Conservation (phyloP, 768 basidiomycete genomes). For the Mycena olivaceomarginata region DNA sequence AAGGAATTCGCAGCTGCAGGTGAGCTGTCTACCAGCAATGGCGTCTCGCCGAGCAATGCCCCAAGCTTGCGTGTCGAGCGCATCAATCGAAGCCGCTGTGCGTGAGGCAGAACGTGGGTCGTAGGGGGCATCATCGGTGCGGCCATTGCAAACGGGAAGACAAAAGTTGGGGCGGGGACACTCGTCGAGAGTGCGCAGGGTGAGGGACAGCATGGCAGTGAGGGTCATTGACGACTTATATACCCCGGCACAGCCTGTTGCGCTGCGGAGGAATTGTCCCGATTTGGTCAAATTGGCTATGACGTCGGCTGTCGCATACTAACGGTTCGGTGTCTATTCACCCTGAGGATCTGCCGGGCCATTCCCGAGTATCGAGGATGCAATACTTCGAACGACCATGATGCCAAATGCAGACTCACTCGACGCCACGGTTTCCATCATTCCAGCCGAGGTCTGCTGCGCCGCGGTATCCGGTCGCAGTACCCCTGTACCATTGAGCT, state of each 20-base stretch:
- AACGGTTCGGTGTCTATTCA: not conserved
- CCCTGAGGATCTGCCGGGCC: not conserved
- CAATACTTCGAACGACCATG: too few species aligned
- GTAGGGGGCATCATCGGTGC: slow-evolving; percentile 54
- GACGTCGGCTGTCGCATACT: not conserved
- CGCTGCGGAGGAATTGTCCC: not conserved
- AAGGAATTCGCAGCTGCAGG: not conserved
- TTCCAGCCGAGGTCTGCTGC: too few species aligned
- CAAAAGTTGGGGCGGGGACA: not conserved
- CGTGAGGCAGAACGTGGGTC: slow-evolving; percentile 55
- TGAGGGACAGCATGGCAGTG: not conserved
- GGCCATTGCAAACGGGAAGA: not conserved
- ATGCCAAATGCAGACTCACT: too few species aligned
- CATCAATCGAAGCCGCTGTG: slow-evolving; percentile 59
- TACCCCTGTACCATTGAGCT: too few species aligned
- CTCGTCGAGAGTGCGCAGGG: slow-evolving; percentile 27
- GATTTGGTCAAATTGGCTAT: not conserved
- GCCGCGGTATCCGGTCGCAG: too few species aligned
- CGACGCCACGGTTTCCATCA: too few species aligned
- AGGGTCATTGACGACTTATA: slow-evolving; percentile 1
- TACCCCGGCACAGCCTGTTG: slow-evolving; percentile 9
- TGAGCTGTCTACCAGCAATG: slow-evolving; percentile 25
- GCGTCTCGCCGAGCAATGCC: slow-evolving; percentile 56
- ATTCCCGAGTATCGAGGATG: not conserved
- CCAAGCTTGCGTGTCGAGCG: slow-evolving; percentile 63